Conservation (phyloP, 306 rosid genomes). For the Vigna trinervia region DNA sequence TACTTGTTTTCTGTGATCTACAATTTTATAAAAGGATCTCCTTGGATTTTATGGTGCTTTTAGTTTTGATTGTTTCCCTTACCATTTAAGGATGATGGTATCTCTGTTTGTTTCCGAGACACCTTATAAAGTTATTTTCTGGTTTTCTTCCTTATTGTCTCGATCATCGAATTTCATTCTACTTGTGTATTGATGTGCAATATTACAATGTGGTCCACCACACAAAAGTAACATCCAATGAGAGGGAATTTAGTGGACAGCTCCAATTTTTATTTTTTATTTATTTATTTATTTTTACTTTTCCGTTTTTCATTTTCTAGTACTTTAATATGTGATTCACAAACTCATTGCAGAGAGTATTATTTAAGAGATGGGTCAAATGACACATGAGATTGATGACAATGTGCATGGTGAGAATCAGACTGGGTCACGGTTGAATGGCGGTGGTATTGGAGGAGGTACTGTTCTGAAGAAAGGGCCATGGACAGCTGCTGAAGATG, state of each 20-base stretch:
- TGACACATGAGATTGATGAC: slow-evolving; percentile 60
- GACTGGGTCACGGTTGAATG: slow-evolving; percentile 50
- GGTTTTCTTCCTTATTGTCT: slow-evolving; percentile 29
- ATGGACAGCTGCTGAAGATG: slow-evolving; percentile 49
- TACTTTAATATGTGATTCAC: slow-evolving; percentile 31
- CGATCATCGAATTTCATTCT: slow-evolving; percentile 33
- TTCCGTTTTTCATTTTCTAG: slow-evolving; percentile 3
- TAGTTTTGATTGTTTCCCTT: slow-evolving; percentile 23
- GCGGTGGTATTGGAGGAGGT: slow-evolving; percentile 59
- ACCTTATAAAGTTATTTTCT: slow-evolving; percentile 28
- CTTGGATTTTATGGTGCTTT: slow-evolving; percentile 38
- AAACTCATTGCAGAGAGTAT: slow-evolving; percentile 47
- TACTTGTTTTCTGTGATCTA: neutral
- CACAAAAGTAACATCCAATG: neutral
- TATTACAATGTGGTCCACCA: neutral
- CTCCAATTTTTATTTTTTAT: neutral
- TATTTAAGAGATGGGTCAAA: slow-evolving; percentile 62
- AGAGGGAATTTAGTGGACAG: neutral
- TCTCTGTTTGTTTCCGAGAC: slow-evolving; percentile 17
- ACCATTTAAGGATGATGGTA: slow-evolving; percentile 3
- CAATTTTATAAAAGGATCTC: neutral
- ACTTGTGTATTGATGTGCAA: slow-evolving; percentile 35
- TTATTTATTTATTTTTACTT: neutral
- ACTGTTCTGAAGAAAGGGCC: slow-evolving; percentile 44
- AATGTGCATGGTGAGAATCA: slow-evolving; percentile 55